phyloP scores from a whole-genome alignment of 2,329 filamentous ascomycete genomes.

The Aureobasidium sp. region DNA sequence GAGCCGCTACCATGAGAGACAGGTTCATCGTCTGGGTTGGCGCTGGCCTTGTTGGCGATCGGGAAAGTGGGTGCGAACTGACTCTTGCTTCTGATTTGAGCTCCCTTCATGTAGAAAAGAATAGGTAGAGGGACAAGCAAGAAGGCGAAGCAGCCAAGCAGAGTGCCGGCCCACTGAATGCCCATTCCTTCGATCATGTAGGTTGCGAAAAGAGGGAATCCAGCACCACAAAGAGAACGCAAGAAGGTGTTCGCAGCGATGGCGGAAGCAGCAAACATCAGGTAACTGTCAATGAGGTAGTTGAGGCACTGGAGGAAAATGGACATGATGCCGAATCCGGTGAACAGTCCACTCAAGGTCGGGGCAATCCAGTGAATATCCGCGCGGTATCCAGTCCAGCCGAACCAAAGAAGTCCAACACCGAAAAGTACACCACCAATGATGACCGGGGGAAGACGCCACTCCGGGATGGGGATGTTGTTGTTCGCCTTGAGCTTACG shows the following conservation, averaged over 20 bases:
- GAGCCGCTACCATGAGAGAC: neutral
- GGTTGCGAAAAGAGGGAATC: conserved; percentile 44
- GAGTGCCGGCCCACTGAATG: conserved; percentile 37
- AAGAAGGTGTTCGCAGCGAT: conserved; percentile 49
- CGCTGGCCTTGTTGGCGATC: conserved; percentile 11
- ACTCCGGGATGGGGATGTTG: conserved; percentile 47
- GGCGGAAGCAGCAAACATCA: conserved; percentile 47
- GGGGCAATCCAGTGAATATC: conserved; percentile 31
- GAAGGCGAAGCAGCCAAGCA: conserved; percentile 36
- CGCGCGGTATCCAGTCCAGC: conserved; percentile 22
- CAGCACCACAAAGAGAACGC: conserved; percentile 40
- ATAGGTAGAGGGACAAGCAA: conserved; percentile 36
- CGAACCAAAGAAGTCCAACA: conserved; percentile 20
- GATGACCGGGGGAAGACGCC: conserved; percentile 47
- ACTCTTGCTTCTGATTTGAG: conserved; percentile 33
- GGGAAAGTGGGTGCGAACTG: conserved; percentile 32
- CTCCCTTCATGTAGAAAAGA: conserved; percentile 36
- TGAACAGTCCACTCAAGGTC: conserved; percentile 40
- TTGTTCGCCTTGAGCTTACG: conserved; percentile 34
- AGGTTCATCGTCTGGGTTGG: neutral
- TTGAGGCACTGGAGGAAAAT: conserved; percentile 52
- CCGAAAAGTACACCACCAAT: conserved; percentile 36
- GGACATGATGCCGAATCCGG: conserved; percentile 46
- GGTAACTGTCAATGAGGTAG: conserved; percentile 51
- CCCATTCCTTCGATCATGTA: conserved; percentile 47